Percentiles rank a stretch among this genome's conserved stretches.
Evolutionary conservation across 129 eudicot species (phyloP).

Genomic region (Flaveria brownii): DNA sequence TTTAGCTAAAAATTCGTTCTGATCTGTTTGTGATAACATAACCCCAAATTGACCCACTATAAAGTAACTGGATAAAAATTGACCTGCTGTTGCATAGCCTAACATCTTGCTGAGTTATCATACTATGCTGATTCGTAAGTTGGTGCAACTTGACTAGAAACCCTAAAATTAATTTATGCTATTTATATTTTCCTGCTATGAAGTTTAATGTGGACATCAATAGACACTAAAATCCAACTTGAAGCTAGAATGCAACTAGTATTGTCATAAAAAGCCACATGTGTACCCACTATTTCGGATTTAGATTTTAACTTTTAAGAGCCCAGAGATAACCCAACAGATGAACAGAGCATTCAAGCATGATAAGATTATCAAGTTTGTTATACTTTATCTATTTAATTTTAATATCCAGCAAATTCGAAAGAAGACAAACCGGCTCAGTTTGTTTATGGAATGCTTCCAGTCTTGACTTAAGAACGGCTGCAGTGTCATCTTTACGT

Average conservation of each 20-base stretch:
- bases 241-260: not conserved
- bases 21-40: not conserved
- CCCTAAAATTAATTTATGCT: not conserved
- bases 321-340: not conserved
- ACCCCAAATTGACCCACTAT: not conserved
- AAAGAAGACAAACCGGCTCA: conserved; percentile 63
- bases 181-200: conserved; percentile 13
- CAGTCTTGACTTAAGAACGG: conserved; percentile 85
- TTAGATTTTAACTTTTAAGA: not conserved
- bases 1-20: not conserved
- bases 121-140: too few species aligned
- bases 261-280: not conserved
- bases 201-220: not conserved
- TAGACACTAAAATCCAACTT: not conserved
- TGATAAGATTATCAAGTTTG: not conserved
- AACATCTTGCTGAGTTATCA: not conserved
- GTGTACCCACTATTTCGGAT: not conserved
- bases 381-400: not conserved
- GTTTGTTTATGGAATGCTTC: conserved; percentile 88
- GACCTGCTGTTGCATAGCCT: not conserved
- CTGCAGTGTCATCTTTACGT: conserved; percentile 94
- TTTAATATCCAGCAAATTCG: not conserved
- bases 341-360: not conserved
- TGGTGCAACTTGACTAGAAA: not conserved
- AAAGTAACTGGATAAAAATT: not conserved